phyloP scores from a whole-genome alignment of 1,284 basidiomycete species.

The Ustilago nuda region DNA sequence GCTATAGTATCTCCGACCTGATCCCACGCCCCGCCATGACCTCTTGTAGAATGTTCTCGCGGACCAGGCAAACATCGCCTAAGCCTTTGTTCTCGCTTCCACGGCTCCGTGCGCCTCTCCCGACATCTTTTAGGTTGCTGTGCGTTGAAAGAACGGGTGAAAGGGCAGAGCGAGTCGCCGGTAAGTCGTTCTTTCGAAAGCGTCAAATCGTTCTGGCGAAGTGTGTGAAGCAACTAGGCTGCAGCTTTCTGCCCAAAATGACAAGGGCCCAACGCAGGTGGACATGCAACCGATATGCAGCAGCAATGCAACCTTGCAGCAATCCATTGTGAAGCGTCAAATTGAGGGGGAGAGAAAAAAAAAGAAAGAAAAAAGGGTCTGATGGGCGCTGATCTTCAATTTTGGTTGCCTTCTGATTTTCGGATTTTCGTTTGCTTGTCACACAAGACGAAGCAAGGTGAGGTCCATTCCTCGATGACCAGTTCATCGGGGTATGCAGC shows the following conservation, averaged over 20 bases:
- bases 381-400: not conserved
- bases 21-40: not conserved
- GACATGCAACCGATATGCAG: conserved; percentile 12
- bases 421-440: not conserved
- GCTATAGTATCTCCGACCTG: not conserved
- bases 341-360: too few relatives aligned
- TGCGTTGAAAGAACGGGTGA: not conserved
- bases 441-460: not conserved
- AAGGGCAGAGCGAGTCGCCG: not conserved
- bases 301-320: conserved; percentile 29
- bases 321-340: not conserved
- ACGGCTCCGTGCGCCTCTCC: not conserved
- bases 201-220: conserved; percentile 21
- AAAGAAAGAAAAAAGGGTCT: not conserved
- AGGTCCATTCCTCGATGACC: conserved; percentile 9
- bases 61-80: not conserved
- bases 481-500: not conserved
- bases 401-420: not conserved
- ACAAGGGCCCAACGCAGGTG: not conserved
- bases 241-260: conserved; percentile 4
- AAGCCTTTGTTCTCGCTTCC: not conserved
- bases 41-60: not conserved
- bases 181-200: conserved; percentile 15
- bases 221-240: not conserved
- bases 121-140: conserved; percentile 1